Evolutionary conservation across 495 filamentous ascomycete species (phyloP).

Genomic region (Xylaria palmicola): DNA sequence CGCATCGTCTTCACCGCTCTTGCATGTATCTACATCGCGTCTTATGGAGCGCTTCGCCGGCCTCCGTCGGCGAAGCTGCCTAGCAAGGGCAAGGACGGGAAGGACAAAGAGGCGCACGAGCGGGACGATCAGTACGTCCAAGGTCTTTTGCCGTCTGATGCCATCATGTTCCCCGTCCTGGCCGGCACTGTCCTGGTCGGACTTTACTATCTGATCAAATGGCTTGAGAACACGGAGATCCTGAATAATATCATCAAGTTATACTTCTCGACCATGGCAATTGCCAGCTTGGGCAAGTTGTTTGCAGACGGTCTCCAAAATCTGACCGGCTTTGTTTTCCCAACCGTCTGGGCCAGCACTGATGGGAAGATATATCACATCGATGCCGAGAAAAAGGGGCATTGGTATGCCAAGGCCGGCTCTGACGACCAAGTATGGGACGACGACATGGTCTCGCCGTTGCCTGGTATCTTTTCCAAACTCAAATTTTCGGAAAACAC

Average conservation of each 20-base stretch:
- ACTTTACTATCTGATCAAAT: constrained; percentile 88
- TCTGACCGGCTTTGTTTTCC: constrained; percentile 83
- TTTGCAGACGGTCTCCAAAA: constrained; percentile 70
- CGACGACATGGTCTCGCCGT: constrained; percentile 40
- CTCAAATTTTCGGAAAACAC: constrained; percentile 24
- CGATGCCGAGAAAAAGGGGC: constrained; percentile 30
- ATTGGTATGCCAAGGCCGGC: constrained; percentile 19
- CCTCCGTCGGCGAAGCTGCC: constrained; percentile 72
- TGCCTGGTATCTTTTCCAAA: constrained; percentile 42
- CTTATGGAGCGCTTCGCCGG: constrained; percentile 57
- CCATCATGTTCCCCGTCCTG: constrained; percentile 80
- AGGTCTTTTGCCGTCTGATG: constrained; percentile 75
- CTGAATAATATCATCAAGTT: constrained; percentile 81
- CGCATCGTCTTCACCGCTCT: constrained; percentile 43
- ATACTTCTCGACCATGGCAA: constrained; percentile 79
- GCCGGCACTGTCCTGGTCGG: constrained; percentile 71
- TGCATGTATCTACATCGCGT: constrained; percentile 45
- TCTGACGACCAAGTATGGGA: constrained; percentile 23
- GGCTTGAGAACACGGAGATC: constrained; percentile 74
- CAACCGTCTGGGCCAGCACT: constrained; percentile 53
- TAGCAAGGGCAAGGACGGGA: constrained; percentile 45
- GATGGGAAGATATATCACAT: constrained; percentile 47
- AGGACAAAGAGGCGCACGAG: constrained; percentile 52
- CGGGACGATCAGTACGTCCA: constrained; percentile 68
- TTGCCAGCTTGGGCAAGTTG: constrained; percentile 70